Evolutionary conservation across 768 basidiomycete species (phyloP).

Genomic region (Suillus placidus): DNA sequence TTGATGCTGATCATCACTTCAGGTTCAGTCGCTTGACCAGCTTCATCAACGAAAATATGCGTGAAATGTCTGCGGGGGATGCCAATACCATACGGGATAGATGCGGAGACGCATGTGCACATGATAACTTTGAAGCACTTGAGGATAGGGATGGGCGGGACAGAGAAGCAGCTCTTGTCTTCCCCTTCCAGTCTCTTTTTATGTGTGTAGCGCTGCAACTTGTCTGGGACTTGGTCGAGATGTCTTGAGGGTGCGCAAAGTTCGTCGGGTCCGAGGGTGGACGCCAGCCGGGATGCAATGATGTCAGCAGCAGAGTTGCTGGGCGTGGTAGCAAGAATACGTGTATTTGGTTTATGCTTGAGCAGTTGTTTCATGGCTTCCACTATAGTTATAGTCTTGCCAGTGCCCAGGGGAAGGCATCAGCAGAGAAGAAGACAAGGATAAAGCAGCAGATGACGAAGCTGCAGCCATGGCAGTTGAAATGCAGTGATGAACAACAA

Average conservation of each 20-base stretch:
- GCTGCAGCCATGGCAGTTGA: too few relatives aligned
- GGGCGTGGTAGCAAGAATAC: conserved; percentile 66
- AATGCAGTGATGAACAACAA: too few relatives aligned
- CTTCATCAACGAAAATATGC: conserved; percentile 74
- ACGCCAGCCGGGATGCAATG: conserved; percentile 47
- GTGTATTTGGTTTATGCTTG: conserved; percentile 39
- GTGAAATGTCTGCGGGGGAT: conserved; percentile 62
- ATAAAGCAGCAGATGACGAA: too few relatives aligned
- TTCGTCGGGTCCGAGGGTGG: conserved; percentile 34
- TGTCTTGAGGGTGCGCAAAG: conserved; percentile 54
- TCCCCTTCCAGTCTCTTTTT: conserved; percentile 33
- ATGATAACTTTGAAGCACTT: conserved; percentile 57
- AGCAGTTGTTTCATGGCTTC: conserved; percentile 65
- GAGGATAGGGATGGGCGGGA: conserved; percentile 46
- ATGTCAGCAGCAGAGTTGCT: conserved; percentile 70
- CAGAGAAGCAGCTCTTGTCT: conserved; percentile 22
- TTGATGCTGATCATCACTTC: conserved; percentile 66
- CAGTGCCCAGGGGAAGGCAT: conserved; percentile 70
- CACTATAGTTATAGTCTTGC: conserved; percentile 67
- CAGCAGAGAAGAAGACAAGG: too few relatives aligned
- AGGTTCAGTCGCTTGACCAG: conserved; percentile 72
- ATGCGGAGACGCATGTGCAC: conserved; percentile 65
- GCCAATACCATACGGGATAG: conserved; percentile 56
- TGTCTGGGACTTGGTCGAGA: conserved; percentile 38
- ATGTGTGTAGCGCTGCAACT: conserved; percentile 41